Evolutionary conservation across 2,329 filamentous ascomycete species (phyloP).

Genomic region (Neofusicoccum umdonicola): DNA sequence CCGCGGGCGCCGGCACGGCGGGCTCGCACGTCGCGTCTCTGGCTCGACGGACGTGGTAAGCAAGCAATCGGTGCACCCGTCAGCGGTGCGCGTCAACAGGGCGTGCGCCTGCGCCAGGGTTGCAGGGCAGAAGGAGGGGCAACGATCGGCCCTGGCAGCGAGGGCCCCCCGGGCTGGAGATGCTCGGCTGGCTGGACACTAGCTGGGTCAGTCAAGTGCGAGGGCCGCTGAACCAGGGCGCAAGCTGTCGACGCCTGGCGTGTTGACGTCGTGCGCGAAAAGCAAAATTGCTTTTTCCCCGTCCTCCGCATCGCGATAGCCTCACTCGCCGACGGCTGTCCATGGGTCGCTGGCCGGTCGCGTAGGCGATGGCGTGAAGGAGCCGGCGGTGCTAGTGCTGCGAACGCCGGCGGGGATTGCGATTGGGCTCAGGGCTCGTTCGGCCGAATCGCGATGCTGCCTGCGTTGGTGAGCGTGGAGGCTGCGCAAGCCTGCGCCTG

Average conservation of each 20-base stretch:
- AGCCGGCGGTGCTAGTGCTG: neutral
- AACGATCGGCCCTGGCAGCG: slow-evolving; percentile 2
- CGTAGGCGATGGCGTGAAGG: neutral
- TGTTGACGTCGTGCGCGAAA: neutral
- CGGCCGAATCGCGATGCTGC: neutral
- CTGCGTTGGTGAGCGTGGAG: neutral
- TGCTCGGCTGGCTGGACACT: neutral
- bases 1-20: neutral
- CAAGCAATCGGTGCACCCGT: neutral
- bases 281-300: neutral
- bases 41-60: neutral
- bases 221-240: neutral
- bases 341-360: neutral
- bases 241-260: neutral
- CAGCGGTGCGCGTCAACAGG: neutral
- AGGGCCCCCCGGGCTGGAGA: neutral
- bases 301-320: neutral
- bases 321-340: neutral
- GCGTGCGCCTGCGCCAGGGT: neutral
- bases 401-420: neutral
- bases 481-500: neutral
- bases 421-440: neutral
- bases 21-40: neutral
- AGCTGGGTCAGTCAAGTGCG: neutral
- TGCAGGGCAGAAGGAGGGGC: neutral